Evolutionary conservation across 2,329 filamentous ascomycete genomes (phyloP).

Genomic region (Cladorrhinum sp.): DNA sequence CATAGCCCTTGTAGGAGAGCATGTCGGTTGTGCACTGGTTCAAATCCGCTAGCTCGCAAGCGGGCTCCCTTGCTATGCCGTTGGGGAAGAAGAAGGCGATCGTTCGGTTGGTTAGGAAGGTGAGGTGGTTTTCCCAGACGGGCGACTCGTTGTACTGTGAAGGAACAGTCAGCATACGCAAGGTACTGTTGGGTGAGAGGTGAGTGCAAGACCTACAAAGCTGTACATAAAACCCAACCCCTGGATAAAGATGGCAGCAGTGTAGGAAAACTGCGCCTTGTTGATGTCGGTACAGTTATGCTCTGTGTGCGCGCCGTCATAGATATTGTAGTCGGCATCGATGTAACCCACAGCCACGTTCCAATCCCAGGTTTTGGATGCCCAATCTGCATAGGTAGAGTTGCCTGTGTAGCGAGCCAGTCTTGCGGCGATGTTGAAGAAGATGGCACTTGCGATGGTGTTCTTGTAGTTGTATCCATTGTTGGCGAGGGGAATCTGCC

Average conservation of each 20-base stretch:
- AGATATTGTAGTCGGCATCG: conserved; percentile 55
- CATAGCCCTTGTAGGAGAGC: conserved; percentile 56
- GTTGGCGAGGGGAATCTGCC: conserved; percentile 63
- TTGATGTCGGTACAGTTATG: conserved; percentile 55
- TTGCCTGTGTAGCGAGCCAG: conserved; percentile 57
- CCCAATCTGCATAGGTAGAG: conserved; percentile 51
- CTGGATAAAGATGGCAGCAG: conserved; percentile 55
- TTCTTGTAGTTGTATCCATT: conserved; percentile 62
- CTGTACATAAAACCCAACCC: conserved; percentile 66
- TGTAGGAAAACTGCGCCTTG: conserved; percentile 59
- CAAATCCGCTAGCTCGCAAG: conserved; percentile 48
- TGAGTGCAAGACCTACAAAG: conserved; percentile 35
- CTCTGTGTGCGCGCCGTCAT: conserved; percentile 53
- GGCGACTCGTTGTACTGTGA: conserved; percentile 40
- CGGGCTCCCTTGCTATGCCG: conserved; percentile 45
- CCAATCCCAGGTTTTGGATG: conserved; percentile 52
- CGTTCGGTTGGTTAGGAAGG: conserved; percentile 43
- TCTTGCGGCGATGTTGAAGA: conserved; percentile 48
- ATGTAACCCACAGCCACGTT: conserved; percentile 42
- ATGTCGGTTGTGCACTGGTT: conserved; percentile 56
- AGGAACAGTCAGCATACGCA: conserved; percentile 7
- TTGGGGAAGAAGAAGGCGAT: conserved; percentile 33
- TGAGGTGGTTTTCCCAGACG: conserved; percentile 51
- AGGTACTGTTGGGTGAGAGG: not conserved
- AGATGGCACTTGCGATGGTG: conserved; percentile 39